These are phyloP conservation scores for Nyctanthes arbortristis DNA, from an alignment of 257 asterid species.

Conservation along the genomic window DNA sequence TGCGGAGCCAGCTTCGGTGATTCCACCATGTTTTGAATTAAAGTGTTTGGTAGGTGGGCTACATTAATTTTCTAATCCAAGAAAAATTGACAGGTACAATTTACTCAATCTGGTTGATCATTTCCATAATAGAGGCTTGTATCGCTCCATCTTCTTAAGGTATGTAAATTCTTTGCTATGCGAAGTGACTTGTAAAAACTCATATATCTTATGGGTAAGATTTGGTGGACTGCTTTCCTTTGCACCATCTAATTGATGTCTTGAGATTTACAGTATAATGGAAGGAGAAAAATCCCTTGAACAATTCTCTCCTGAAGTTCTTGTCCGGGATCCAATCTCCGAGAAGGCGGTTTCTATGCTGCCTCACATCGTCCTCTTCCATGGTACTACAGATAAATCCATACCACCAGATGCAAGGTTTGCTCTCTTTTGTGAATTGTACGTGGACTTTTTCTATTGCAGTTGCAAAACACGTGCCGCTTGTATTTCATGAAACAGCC, in stretches of 20 bases:
- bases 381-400: constrained; percentile 82
- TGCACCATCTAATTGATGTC: constrained; percentile 14
- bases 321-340: constrained; percentile 48
- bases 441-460: no score
- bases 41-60: constrained; percentile 5
- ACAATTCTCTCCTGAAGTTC: constrained; percentile 78
- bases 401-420: constrained; percentile 85
- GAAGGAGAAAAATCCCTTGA: constrained; percentile 83
- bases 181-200: constrained; percentile 4
- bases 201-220: not conserved
- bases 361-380: constrained; percentile 74
- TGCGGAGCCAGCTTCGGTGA: constrained; percentile 7
- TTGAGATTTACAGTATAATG: constrained; percentile 66
- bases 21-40: constrained; percentile 11
- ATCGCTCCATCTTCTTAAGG: constrained; percentile 93
- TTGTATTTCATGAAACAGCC: no score
- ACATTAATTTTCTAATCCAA: not conserved
- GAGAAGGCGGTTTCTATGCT: constrained; percentile 48
- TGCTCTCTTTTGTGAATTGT: no score
- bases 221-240: constrained; percentile 6
- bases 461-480: no score
- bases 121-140: constrained; percentile 87
- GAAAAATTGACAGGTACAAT: constrained; percentile 66
- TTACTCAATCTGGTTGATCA: constrained; percentile 82
- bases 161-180: constrained; percentile 24